Evolutionary conservation across 495 filamentous ascomycete species (phyloP).

Genomic region (Rusavskia elegans): DNA sequence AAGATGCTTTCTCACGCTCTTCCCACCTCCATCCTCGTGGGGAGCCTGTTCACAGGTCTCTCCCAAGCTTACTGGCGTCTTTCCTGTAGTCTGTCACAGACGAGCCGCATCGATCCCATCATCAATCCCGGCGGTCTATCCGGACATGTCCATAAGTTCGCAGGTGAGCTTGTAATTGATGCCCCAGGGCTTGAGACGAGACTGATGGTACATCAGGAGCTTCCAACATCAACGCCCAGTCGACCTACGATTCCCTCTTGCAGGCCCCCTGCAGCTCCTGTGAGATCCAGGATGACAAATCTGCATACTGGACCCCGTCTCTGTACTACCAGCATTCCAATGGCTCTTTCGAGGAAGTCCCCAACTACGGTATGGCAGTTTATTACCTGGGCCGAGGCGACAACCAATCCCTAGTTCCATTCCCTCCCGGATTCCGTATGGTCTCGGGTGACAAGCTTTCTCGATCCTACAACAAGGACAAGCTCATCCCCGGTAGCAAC

Average conservation of each 20-base stretch:
- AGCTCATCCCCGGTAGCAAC: constrained; percentile 12
- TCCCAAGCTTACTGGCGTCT: constrained; percentile 20
- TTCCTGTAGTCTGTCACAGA: constrained; percentile 20
- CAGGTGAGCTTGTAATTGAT: constrained; percentile 4
- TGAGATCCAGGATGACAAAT: constrained; percentile 45
- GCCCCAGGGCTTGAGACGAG: constrained; percentile 14
- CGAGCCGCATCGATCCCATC: constrained; percentile 21
- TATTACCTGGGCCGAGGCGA: constrained; percentile 29
- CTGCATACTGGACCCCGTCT: constrained; percentile 51
- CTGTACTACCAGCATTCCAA: constrained; percentile 45
- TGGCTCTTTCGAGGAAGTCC: constrained; percentile 25
- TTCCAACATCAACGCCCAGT: constrained; percentile 24
- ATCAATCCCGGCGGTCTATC: constrained; percentile 15
- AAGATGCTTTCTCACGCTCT: not conserved
- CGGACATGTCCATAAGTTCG: constrained; percentile 20
- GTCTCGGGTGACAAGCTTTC: constrained; percentile 23
- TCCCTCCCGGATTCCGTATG: constrained; percentile 28
- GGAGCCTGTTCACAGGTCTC: constrained; percentile 1
- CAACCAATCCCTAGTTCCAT: constrained; percentile 20
- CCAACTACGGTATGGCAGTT: constrained; percentile 21
- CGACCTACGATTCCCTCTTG: constrained; percentile 32
- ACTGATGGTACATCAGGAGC: constrained; percentile 10
- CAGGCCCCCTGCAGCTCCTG: constrained; percentile 47
- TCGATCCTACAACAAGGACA: constrained; percentile 20
- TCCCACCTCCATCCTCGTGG: not conserved